phyloP scores from a whole-genome alignment of 139 green algal genomes.

The Chlorella sorokiniana region DNA sequence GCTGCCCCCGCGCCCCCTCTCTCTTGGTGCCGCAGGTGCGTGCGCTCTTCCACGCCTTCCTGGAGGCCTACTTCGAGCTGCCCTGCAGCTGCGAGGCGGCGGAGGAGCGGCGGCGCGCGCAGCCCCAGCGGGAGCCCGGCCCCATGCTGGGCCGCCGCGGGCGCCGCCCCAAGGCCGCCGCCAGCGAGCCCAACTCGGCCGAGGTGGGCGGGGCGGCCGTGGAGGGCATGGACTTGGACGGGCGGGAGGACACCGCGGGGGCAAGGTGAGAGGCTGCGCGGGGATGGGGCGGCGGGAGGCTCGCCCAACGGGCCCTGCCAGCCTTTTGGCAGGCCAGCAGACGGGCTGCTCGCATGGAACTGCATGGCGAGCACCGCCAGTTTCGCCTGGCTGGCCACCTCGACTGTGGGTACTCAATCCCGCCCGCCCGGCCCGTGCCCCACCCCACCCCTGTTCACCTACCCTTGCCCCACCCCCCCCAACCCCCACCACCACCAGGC shows the following conservation, averaged over 20 bases:
- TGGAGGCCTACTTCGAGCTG: conserved; percentile 91
- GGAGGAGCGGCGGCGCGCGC: conserved; percentile 39
- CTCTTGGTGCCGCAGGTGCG: conserved; percentile 17
- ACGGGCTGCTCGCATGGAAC: no score
- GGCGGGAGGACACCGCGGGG: conserved; percentile 16
- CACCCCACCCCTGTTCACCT: background rate
- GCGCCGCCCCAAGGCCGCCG: conserved; percentile 21
- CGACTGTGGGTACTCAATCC: no score
- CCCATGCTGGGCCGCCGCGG: conserved; percentile 20
- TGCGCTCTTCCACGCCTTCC: conserved; percentile 55
- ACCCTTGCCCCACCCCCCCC: background rate
- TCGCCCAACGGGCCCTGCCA: no score
- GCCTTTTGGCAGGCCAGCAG: no score
- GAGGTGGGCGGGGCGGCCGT: conserved; percentile 9
- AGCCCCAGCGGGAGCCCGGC: conserved; percentile 13
- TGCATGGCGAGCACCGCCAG: no score
- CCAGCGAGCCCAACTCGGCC: conserved; percentile 20
- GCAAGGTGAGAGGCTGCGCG: background rate
- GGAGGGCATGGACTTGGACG: conserved; percentile 32
- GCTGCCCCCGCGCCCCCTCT: background rate
- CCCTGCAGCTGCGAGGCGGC: conserved; percentile 43
- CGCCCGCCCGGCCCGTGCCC: background rate
- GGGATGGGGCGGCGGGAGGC: background rate
- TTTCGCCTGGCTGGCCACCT: no score
- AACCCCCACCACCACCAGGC: background rate